phyloP scores from a whole-genome alignment of 2,329 filamentous ascomycete genomes.

The Diplodia intermedia region DNA sequence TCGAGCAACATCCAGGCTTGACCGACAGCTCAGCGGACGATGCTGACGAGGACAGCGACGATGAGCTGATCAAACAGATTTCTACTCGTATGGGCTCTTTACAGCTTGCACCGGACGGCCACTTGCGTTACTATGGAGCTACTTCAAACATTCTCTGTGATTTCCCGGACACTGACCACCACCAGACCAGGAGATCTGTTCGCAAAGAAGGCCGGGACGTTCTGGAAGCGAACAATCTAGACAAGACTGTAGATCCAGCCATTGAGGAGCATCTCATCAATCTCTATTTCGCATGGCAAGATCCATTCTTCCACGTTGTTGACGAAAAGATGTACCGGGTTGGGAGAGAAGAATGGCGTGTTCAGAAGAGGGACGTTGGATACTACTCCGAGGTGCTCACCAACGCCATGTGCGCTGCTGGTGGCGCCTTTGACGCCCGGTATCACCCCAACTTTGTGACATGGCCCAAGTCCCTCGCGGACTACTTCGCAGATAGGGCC shows the following conservation, averaged over 20 bases:
- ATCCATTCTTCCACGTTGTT: conserved; percentile 55
- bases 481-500: conserved; percentile 54
- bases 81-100: conserved; percentile 31
- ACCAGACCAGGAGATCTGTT: conserved; percentile 19
- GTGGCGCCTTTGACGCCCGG: conserved; percentile 46
- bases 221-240: conserved; percentile 52
- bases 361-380: conserved; percentile 31
- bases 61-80: conserved; percentile 32
- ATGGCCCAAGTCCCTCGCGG: conserved; percentile 46
- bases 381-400: conserved; percentile 38
- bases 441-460: conserved; percentile 43
- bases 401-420: conserved; percentile 42
- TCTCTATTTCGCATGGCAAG: conserved; percentile 59
- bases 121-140: conserved; percentile 32
- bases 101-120: conserved; percentile 31
- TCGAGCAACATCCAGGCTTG: conserved; percentile 24
- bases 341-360: conserved; percentile 33
- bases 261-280: conserved; percentile 55
- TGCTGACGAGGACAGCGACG: conserved; percentile 32
- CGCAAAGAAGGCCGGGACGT: conserved; percentile 31
- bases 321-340: conserved; percentile 47
- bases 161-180: conserved; percentile 32
- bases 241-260: conserved; percentile 49
- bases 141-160: conserved; percentile 32
- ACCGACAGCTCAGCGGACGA: conserved; percentile 29